Percentiles rank a stretch among this genome's conserved stretches.
These are phyloP conservation scores for Globisporangium parvum DNA, from an alignment of 352 stramenopile genomes.

Conservation along the genomic window DNA sequence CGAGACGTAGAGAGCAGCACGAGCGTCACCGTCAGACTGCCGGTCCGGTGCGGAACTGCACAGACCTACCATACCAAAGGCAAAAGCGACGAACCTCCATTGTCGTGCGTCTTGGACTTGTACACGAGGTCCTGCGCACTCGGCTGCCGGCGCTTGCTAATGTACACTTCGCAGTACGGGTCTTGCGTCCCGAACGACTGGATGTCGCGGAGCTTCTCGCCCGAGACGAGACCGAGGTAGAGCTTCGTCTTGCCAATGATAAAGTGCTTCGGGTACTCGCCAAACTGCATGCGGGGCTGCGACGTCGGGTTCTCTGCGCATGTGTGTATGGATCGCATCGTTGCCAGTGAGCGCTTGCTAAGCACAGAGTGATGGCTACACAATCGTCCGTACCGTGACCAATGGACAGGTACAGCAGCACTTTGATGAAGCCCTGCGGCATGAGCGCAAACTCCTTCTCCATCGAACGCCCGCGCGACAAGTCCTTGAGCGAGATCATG, in stretches of 20 bases:
- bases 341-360: background rate
- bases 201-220: constrained; percentile 69
- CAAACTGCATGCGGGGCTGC: constrained; percentile 54
- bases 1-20: background rate
- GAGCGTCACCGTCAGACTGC: background rate
- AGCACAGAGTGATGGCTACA: background rate
- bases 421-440: constrained; percentile 59
- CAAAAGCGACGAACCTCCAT: constrained; percentile 35
- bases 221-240: constrained; percentile 55
- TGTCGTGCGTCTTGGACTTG: constrained; percentile 68
- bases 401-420: constrained; percentile 66
- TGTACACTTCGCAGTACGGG: constrained; percentile 63
- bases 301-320: constrained; percentile 61
- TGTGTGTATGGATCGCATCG: background rate
- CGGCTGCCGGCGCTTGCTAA: constrained; percentile 42
- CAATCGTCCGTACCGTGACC: constrained; percentile 35
- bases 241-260: constrained; percentile 70
- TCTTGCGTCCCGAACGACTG: constrained; percentile 76
- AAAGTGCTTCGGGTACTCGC: constrained; percentile 71
- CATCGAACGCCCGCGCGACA: constrained; percentile 69
- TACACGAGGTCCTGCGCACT: constrained; percentile 52
- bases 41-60: no score
- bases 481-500: constrained; percentile 56
- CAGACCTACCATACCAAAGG: background rate
- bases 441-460: constrained; percentile 75